A percentile compares a stretch with the other conserved stretches of the same genome.
phyloP scores from a whole-genome alignment of 1,284 basidiomycete species.

The Cerioporus squamosus region DNA sequence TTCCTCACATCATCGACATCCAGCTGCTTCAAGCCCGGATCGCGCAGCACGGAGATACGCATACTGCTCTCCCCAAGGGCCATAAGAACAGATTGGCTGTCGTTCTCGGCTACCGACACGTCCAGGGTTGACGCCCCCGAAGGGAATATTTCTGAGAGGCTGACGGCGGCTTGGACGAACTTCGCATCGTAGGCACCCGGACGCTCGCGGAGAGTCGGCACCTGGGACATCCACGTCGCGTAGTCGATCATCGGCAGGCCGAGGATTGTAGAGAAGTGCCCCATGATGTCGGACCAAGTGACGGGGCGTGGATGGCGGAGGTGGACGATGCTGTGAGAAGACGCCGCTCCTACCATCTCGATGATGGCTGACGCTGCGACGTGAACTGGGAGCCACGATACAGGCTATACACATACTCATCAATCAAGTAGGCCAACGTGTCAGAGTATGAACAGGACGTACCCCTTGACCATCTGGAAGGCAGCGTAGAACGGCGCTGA shows the following conservation, averaged over 20 bases:
- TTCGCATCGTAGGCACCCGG: background rate
- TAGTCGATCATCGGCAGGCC: conserved; percentile 17
- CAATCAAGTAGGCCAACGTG: no score
- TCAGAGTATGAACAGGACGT: background rate
- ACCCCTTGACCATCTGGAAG: conserved; percentile 11
- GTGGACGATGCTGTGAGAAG: conserved; percentile 16
- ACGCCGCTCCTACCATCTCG: conserved; percentile 22
- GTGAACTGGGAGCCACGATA: conserved; percentile 27
- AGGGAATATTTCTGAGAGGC: background rate
- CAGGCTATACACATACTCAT: no score
- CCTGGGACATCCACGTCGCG: conserved; percentile 19
- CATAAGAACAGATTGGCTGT: background rate
- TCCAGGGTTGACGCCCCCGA: no score
- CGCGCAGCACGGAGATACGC: background rate
- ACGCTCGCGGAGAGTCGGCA: conserved; percentile 1
- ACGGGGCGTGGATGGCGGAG: conserved; percentile 24
- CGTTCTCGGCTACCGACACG: background rate
- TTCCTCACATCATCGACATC: background rate
- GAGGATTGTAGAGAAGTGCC: conserved; percentile 9
- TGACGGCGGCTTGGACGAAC: background rate
- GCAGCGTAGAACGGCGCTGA: conserved; percentile 11
- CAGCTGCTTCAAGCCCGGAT: background rate
- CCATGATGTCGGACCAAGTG: conserved; percentile 17
- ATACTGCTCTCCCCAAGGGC: background rate
- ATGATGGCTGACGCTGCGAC: conserved; percentile 24